A percentile compares a stretch with the other conserved stretches of the same genome.
These are phyloP conservation scores for Cercospora zeae-maydis DNA, from an alignment of 2,329 filamentous ascomycete species.

Conservation along the genomic window DNA sequence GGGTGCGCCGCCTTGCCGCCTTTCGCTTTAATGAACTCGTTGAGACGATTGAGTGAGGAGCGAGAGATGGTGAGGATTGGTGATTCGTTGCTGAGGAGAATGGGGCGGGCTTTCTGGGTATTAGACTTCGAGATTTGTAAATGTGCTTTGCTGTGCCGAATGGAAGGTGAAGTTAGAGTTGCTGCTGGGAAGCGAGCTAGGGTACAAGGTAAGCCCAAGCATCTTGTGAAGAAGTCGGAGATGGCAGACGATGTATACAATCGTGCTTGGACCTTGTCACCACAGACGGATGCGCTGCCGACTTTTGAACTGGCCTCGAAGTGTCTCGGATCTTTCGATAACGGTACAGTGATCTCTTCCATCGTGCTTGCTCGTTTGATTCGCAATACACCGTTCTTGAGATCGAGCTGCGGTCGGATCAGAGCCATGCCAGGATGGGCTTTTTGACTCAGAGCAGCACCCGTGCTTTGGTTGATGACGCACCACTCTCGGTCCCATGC, in stretches of 20 bases:
- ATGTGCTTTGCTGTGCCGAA: conserved; percentile 68
- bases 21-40: conserved; percentile 63
- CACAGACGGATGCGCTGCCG: conserved; percentile 69
- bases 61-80: conserved; percentile 82
- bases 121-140: conserved; percentile 45
- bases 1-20: conserved; percentile 64
- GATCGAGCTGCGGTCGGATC: conserved; percentile 70
- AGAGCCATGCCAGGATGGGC: conserved; percentile 83
- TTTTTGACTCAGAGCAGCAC: conserved; percentile 83
- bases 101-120: conserved; percentile 45
- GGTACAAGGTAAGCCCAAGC: conserved; percentile 74
- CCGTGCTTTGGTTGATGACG: conserved; percentile 79
- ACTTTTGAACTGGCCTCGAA: conserved; percentile 42
- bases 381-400: conserved; percentile 61
- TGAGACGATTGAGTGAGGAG: conserved; percentile 74
- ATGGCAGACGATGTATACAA: conserved; percentile 65
- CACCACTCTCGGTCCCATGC: conserved; percentile 98
- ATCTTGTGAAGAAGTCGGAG: conserved; percentile 71
- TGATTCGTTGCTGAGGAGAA: conserved; percentile 87
- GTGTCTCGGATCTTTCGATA: conserved; percentile 64
- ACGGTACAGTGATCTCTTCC: conserved; percentile 48
- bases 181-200: conserved; percentile 75
- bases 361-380: conserved; percentile 46
- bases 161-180: conserved; percentile 53
- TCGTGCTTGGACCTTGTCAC: conserved; percentile 68